Percentiles rank a stretch among this genome's conserved stretches.
phyloP scores from a whole-genome alignment of 257 asterid species.

The Linaria vulgaris region DNA sequence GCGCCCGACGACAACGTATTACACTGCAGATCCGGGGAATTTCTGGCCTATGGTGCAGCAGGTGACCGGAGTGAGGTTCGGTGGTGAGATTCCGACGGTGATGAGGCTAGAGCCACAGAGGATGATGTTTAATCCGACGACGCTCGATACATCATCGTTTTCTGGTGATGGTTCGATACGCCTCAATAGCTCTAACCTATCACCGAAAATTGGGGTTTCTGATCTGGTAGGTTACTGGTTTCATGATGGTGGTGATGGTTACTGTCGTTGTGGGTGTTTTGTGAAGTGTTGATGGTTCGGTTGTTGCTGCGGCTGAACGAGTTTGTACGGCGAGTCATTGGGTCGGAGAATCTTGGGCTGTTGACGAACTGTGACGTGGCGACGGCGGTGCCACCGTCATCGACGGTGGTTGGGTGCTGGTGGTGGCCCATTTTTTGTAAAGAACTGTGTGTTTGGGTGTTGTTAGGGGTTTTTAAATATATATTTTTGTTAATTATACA shows the following conservation, averaged over 20 bases:
- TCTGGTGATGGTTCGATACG: too few relatives aligned
- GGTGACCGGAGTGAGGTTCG: too few relatives aligned
- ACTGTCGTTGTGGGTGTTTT: conserved; percentile 32
- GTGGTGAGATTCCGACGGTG: too few relatives aligned
- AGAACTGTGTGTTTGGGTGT: too few relatives aligned
- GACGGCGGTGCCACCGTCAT: conserved; percentile 49
- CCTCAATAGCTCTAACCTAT: conserved; percentile 22
- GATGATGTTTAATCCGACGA: too few relatives aligned
- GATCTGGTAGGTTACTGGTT: conserved; percentile 82
- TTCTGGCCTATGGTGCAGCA: too few relatives aligned
- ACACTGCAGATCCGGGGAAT: too few relatives aligned
- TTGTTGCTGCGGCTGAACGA: conserved; percentile 68
- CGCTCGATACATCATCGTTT: too few relatives aligned
- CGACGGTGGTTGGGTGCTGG: conserved; percentile 44
- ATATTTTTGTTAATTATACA: too few relatives aligned
- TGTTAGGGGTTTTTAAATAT: too few relatives aligned
- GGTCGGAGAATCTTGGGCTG: conserved; percentile 92
- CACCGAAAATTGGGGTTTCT: conserved; percentile 51
- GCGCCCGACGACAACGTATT: too few relatives aligned
- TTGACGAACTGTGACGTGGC: conserved; percentile 72
- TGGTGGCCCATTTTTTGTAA: conserved; percentile 39
- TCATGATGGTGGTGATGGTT: conserved; percentile 13
- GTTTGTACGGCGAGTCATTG: conserved; percentile 82
- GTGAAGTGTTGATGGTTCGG: conserved; percentile 36
- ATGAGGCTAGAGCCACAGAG: too few relatives aligned